Evolutionary conservation across 2,329 filamentous ascomycete species (phyloP).

Genomic region (Beauveria bassiana): DNA sequence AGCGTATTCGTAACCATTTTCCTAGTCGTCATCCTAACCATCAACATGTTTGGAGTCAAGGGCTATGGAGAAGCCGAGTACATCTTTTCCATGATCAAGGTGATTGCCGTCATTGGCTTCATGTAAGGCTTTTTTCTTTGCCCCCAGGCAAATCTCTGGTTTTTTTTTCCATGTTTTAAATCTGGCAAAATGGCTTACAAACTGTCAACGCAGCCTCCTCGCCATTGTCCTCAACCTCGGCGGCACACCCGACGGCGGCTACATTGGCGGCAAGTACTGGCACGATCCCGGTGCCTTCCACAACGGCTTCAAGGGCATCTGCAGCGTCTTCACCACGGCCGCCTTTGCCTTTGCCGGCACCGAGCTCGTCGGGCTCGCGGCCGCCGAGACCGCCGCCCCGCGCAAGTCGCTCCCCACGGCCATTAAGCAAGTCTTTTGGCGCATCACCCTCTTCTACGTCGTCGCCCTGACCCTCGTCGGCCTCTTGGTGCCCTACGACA

Average conservation of each 20-base stretch:
- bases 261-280: conserved; percentile 70
- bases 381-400: conserved; percentile 61
- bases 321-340: conserved; percentile 60
- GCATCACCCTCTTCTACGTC: conserved; percentile 76
- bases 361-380: conserved; percentile 60
- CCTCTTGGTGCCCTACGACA: conserved; percentile 59
- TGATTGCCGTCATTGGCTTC: conserved; percentile 79
- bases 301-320: conserved; percentile 67
- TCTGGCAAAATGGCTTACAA: too few relatives aligned
- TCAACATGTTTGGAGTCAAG: conserved; percentile 84
- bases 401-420: conserved; percentile 68
- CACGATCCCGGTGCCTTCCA: conserved; percentile 66
- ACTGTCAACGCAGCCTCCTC: conserved; percentile 46
- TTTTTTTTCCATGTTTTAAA: too few relatives aligned
- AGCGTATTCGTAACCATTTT: conserved; percentile 81
- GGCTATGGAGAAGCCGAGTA: conserved; percentile 90
- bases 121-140: conserved; percentile 57
- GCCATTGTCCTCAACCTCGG: conserved; percentile 72
- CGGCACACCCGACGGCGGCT: conserved; percentile 57
- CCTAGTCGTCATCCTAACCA: conserved; percentile 63
- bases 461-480: conserved; percentile 68
- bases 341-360: conserved; percentile 63
- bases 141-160: background rate
- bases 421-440: conserved; percentile 83
- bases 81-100: conserved; percentile 77